A percentile compares a stretch with the other conserved stretches of the same genome.
Evolutionary conservation across 805 yeast genomes (phyloP).

Genomic region (Candida sithepensis): DNA sequence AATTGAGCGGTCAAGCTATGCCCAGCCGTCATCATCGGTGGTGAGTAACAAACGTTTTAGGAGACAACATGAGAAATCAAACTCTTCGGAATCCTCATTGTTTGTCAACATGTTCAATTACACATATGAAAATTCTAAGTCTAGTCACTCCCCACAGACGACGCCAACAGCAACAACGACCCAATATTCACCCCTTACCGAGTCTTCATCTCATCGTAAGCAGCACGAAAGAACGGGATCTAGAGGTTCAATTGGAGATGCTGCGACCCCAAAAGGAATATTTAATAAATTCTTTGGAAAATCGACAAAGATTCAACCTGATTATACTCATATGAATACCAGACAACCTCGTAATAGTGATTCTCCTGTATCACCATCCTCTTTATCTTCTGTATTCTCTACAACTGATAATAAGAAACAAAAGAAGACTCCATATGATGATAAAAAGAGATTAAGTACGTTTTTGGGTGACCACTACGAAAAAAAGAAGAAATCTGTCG

Average conservation of each 20-base stretch:
- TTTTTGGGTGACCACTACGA: constrained; percentile 13
- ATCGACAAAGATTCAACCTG: constrained; percentile 10
- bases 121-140: neutral
- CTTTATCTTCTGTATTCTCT: constrained; percentile 12
- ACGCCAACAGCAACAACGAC: neutral
- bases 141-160: constrained; percentile 16
- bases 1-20: constrained; percentile 30
- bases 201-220: constrained; percentile 7
- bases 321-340: constrained; percentile 2
- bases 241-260: constrained; percentile 26
- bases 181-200: constrained; percentile 15
- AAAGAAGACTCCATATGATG: constrained; percentile 15
- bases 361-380: constrained; percentile 28
- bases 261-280: constrained; percentile 27
- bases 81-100: constrained; percentile 53
- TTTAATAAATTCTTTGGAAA: constrained; percentile 31
- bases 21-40: constrained; percentile 32
- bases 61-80: constrained; percentile 61
- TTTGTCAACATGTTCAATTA: constrained; percentile 37
- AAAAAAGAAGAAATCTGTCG: constrained; percentile 11
- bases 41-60: constrained; percentile 47
- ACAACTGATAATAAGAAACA: constrained; percentile 7
- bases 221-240: constrained; percentile 26
- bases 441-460: constrained; percentile 16
- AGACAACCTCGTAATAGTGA: constrained; percentile 12